A percentile compares a stretch with the other conserved stretches of the same genome.
These are phyloP conservation scores for Capsella bursapastoris DNA, from an alignment of 345 rosid species.

Conservation along the genomic window DNA sequence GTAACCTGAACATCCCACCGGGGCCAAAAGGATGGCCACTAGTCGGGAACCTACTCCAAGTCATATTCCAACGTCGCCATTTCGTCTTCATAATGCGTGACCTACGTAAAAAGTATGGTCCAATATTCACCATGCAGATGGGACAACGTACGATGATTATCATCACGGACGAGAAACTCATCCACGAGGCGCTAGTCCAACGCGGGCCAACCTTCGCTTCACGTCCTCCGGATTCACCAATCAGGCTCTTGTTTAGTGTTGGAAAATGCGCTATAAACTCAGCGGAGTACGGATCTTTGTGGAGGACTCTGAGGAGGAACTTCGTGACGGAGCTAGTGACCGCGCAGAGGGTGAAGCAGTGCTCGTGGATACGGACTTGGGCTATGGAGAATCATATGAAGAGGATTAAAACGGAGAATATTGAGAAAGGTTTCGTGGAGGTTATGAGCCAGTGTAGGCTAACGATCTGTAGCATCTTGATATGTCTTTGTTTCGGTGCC, in stretches of 20 bases:
- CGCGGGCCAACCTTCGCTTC: constrained; percentile 71
- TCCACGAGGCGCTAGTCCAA: constrained; percentile 87
- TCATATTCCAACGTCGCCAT: constrained; percentile 75
- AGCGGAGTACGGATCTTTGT: constrained; percentile 80
- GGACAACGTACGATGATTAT: constrained; percentile 92
- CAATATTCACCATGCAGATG: constrained; percentile 94
- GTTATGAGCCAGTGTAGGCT: constrained; percentile 76
- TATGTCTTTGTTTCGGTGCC: constrained; percentile 91
- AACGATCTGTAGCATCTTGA: constrained; percentile 76
- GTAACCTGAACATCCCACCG: constrained; percentile 64
- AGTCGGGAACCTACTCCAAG: constrained; percentile 76
- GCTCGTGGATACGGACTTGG: constrained; percentile 88
- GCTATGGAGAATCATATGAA: constrained; percentile 73
- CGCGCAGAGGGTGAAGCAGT: constrained; percentile 75
- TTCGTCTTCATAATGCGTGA: constrained; percentile 73
- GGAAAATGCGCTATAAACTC: constrained; percentile 95
- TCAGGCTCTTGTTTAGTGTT: constrained; percentile 80
- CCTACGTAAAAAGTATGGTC: constrained; percentile 74
- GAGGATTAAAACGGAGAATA: constrained; percentile 57
- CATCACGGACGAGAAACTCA: constrained; percentile 73
- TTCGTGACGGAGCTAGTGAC: constrained; percentile 78
- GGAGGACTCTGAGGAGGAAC: constrained; percentile 79
- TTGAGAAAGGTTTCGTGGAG: constrained; percentile 65
- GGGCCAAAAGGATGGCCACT: constrained; percentile 92
- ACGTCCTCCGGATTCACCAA: constrained; percentile 86